A percentile compares a stretch with the other conserved stretches of the same genome.
Evolutionary conservation across 805 yeast species (phyloP).

Genomic region (Allodekkera sacchari): DNA sequence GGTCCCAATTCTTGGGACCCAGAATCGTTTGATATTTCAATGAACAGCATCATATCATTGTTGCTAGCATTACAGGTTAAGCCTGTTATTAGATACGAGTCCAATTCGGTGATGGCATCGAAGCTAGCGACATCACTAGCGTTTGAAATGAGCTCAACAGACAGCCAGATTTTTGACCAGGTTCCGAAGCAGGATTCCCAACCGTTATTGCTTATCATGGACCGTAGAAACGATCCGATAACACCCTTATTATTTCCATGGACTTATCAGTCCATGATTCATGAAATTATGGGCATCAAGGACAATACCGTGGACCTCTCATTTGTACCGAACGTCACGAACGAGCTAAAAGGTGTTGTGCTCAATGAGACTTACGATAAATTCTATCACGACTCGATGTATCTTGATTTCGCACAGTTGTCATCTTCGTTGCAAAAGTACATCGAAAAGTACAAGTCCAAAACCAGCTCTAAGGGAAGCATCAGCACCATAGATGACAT

Average conservation of each 20-base stretch:
- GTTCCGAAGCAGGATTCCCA: conserved; percentile 49
- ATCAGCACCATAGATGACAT: conserved; percentile 79
- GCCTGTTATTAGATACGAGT: conserved; percentile 75
- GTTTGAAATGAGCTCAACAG: conserved; percentile 45
- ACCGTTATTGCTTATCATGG: conserved; percentile 68
- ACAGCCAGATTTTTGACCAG: conserved; percentile 55
- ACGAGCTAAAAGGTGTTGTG: conserved; percentile 57
- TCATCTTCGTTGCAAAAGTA: conserved; percentile 81
- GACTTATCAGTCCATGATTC: conserved; percentile 98
- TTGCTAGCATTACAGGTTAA: conserved; percentile 65
- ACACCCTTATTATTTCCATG: conserved; percentile 92
- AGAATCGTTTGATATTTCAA: conserved; percentile 31
- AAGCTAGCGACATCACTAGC: conserved; percentile 62
- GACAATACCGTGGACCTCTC: conserved; percentile 73
- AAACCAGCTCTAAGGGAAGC: conserved; percentile 66
- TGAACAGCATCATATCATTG: conserved; percentile 41
- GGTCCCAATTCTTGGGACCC: conserved; percentile 38
- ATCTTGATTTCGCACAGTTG: conserved; percentile 86
- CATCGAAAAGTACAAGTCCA: conserved; percentile 72
- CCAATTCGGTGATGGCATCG: conserved; percentile 54
- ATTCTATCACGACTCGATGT: conserved; percentile 76
- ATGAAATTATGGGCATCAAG: conserved; percentile 76
- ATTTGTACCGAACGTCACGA: conserved; percentile 41
- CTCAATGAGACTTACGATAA: conserved; percentile 62
- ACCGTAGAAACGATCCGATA: conserved; percentile 83